Base-by-base conservation (phyloP, 768 basidiomycete species). In the Lactarius indigo region DNA sequence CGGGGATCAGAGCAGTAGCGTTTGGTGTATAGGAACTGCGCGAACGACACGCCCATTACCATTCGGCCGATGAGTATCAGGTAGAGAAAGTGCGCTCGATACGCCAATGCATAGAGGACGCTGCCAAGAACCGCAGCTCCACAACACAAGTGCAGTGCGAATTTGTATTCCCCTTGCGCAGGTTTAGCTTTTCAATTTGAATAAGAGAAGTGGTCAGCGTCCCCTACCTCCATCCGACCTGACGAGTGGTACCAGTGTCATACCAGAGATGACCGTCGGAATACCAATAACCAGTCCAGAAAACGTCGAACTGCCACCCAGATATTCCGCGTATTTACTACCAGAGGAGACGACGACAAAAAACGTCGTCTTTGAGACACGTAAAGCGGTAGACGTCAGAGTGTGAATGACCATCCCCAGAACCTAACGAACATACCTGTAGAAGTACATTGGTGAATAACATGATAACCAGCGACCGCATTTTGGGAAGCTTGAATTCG, bases 51-150 rank as follows among this genome's bases (percentile, higher is more conserved):
- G 1, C 88, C 88, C 41, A 78, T 80, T 35, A 89, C 82, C 60
- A 87, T 84, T n/a, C 89, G 86, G 6, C 87, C 87, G 39, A 89
- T 79, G 68, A 91, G 84, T 69, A 89, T 88, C 68, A 90, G 79
- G 73, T 90, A 89, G 13, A 90, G 82, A 73, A 79, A 86, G 72
- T 84, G 78, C 35, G 83, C 79, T 20, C 73, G 77, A 73, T 88
- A 90, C 0, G 89, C 89, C 37, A 84, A 74, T 17, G 82, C 87
- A 71, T 89, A 88, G 4, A 87, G 76, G 64, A 88, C 74, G 68
- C 86, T 82, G 0, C 87, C 88, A 23, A 86, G 56, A 59, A 88
- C 75, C 30, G 83, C 79, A 1, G 83, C 72, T 3, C 75, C 78
- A 67, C 86, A 90, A 54, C 81, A 79, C 42, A 90, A 70, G 55